Conservation (phyloP, 2,329 filamentous ascomycete species). For the Corinectria fuckeliana region DNA sequence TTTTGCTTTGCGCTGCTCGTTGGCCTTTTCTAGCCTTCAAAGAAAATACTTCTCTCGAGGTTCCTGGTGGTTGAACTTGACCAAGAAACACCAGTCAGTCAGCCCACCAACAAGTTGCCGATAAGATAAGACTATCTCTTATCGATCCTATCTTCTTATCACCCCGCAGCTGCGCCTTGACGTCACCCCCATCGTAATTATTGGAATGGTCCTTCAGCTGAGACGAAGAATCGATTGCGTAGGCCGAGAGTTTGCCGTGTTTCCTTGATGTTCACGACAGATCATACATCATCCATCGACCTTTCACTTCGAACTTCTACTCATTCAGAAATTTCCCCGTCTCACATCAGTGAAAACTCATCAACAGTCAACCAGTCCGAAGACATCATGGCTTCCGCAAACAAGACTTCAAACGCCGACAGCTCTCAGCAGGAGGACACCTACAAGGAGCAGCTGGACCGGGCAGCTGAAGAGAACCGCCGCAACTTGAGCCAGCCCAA, state of each 20-base stretch:
- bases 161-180: not conserved
- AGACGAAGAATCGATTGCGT: slow-evolving; percentile 30
- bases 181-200: slow-evolving; percentile 28
- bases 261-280: not conserved
- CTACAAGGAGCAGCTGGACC: slow-evolving; percentile 55
- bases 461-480: slow-evolving; percentile 46
- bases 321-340: not conserved
- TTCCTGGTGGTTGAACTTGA: slow-evolving; percentile 6
- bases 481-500: slow-evolving; percentile 34
- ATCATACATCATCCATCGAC: not conserved
- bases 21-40: not conserved
- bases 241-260: slow-evolving; percentile 15
- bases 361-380: not conserved
- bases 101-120: slow-evolving; percentile 7
- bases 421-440: slow-evolving; percentile 31
- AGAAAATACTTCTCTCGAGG: slow-evolving; percentile 34
- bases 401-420: slow-evolving; percentile 12
- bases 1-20: not conserved
- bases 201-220: not conserved
- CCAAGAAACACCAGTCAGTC: slow-evolving; percentile 22
- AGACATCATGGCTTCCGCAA: slow-evolving; percentile 25
- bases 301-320: not conserved
- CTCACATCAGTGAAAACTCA: not conserved
- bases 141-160: slow-evolving; percentile 30
- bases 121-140: slow-evolving; percentile 35